A percentile compares a stretch with the other conserved stretches of the same genome.
Evolutionary conservation across 2,329 filamentous ascomycete species (phyloP).

Genomic region (Monilinia aucupariae): DNA sequence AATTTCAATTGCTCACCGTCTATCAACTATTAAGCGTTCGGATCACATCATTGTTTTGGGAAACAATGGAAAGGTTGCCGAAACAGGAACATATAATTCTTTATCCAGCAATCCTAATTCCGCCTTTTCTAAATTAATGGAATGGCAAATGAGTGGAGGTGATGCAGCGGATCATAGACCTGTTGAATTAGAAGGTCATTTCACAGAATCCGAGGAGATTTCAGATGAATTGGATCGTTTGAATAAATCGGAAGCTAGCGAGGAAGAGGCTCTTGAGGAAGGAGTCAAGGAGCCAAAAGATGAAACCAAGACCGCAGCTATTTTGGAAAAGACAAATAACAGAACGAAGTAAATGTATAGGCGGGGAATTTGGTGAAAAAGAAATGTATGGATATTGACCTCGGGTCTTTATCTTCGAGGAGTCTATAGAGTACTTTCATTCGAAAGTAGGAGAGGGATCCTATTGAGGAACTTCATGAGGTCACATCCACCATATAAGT

Average conservation of each 20-base stretch:
- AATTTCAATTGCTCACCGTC: slow-evolving; percentile 91
- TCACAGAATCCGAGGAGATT: slow-evolving; percentile 25
- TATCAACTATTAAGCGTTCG: slow-evolving; percentile 93
- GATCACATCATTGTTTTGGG: slow-evolving; percentile 92
- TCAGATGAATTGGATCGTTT: slow-evolving; percentile 18
- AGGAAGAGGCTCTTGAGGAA: slow-evolving; percentile 22
- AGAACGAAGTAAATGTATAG: slow-evolving; percentile 18
- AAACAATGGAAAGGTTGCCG: slow-evolving; percentile 80
- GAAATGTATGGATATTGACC: slow-evolving; percentile 5
- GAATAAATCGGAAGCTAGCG: slow-evolving; percentile 21
- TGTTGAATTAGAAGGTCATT: slow-evolving; percentile 27
- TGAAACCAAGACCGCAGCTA: slow-evolving; percentile 20
- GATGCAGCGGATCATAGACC: slow-evolving; percentile 47
- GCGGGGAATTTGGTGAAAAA: neutral
- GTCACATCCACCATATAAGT: neutral
- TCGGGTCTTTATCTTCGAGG: neutral
- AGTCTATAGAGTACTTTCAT: slow-evolving; percentile 9
- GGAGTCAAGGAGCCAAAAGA: slow-evolving; percentile 19
- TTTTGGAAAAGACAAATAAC: slow-evolving; percentile 21
- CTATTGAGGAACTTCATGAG: neutral
- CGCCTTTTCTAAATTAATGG: slow-evolving; percentile 93
- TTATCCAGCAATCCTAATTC: slow-evolving; percentile 69
- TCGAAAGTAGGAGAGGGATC: neutral
- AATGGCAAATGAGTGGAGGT: slow-evolving; percentile 93
- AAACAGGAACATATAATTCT: slow-evolving; percentile 77